These are phyloP conservation scores for Musa acuminata DNA, from an alignment of 176 grass and related monocot species.

Conservation along the genomic window DNA sequence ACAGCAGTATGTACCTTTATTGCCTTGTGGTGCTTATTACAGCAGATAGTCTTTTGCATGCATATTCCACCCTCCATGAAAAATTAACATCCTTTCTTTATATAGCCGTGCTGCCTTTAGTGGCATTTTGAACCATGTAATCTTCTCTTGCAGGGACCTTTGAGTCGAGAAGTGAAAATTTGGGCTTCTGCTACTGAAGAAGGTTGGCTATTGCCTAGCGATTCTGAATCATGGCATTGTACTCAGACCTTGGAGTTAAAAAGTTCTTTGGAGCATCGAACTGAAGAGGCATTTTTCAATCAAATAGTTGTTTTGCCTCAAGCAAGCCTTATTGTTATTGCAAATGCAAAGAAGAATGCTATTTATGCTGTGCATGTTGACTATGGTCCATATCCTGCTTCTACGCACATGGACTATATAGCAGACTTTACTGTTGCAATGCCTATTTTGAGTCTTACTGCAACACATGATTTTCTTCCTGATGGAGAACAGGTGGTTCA, in stretches of 20 bases:
- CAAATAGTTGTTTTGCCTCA: conserved; percentile 79
- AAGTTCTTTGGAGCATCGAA: conserved; percentile 55
- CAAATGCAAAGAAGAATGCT: conserved; percentile 95
- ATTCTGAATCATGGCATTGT: conserved; percentile 78
- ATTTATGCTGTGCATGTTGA: conserved; percentile 96
- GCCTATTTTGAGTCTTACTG: conserved; percentile 89
- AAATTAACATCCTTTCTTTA: neutral
- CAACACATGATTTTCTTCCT: conserved; percentile 40
- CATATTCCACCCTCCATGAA: neutral
- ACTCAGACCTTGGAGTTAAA: conserved; percentile 70
- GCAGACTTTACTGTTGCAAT: conserved; percentile 95
- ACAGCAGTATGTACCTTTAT: conserved; percentile 63
- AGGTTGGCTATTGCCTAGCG: conserved; percentile 68
- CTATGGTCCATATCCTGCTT: conserved; percentile 52
- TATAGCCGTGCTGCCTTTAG: neutral
- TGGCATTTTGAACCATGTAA: neutral
- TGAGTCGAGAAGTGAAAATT: conserved; percentile 90
- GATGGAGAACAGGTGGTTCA: conserved; percentile 74
- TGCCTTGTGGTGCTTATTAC: neutral
- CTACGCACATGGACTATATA: conserved; percentile 79
- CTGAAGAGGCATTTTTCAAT: conserved; percentile 93
- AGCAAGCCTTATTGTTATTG: conserved; percentile 88
- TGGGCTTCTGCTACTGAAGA: conserved; percentile 72
- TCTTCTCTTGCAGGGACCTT: conserved; percentile 43
- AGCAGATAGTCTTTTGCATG: neutral